Base-by-base conservation (phyloP, 169 alveolate genomes). In the Miamiensis avidus region DNA sequence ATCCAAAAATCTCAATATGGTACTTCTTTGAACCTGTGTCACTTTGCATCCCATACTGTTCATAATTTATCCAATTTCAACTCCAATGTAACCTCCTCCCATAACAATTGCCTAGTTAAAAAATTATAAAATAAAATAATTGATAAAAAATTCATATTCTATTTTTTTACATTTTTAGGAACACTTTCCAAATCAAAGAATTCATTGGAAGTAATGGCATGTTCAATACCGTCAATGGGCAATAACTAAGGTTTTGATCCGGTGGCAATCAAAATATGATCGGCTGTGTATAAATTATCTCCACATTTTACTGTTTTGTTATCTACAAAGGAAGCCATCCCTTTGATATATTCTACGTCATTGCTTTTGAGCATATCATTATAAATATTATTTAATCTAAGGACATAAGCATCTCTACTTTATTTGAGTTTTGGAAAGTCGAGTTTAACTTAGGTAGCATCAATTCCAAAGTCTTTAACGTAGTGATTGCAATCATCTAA, bases 31-130 rank as follows among this genome's bases (percentile, higher is more conserved):
- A 75, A 96, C 89, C 64, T 97, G 90, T 34, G 95, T 95, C 0
- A 98, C 95, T 82, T 98, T 97, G 30, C 89, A 88, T 30, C 99
- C 99, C 78, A 98, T 88, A 27, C 97, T 93, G 73, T 92, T 92
- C 34, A 97, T 85, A 74, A 98, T 94, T n/a, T 98, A 97, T 0
- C 98, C 97, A 86, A 97, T 88, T 91, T 98, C 99, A 32, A 96
- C 96, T 0, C 99, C 99, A 34, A 98, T 97, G 93, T 98, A 98
- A 1, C 99, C 99, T 20, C 98, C 98, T 0, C 99, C 99, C 16
- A 97, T 89, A 30, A 98, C 97, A n/a, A 98, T 94, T n/a, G n/a
- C n/a, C n/a, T n/a, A n/a, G n/a, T n/a, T n/a, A n/a, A n/a, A n/a
- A n/a, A n/a, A n/a, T n/a, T n/a, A n/a, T n/a, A n/a, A n/a, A n/a